Evolutionary conservation across 768 basidiomycete species (phyloP), one percentile per base, ranked within the genome.

Genomic region (Plicaturopsis crispa): DNA sequence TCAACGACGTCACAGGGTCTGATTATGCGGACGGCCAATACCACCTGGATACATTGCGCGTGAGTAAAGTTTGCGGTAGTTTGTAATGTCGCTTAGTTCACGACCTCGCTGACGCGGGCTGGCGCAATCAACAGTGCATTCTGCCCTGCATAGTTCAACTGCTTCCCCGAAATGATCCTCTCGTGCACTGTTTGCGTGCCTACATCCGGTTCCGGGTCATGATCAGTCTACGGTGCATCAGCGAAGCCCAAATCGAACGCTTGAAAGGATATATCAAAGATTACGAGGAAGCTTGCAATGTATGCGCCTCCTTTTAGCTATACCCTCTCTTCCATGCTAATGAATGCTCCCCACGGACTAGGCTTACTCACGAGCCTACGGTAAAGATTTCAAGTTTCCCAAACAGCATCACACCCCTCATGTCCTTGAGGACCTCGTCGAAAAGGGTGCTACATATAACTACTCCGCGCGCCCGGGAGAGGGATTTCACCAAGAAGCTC

Each of bases 401-500:
- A 61, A 61, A 39, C 53, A 59, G 38, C 59, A 60, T 42, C 38
- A 37, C 13, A 33, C 38, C 5, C 22, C 32, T 8, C 59, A 59
- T 44, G 42, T 56, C 12, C 11, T 47, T 18, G 21, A 48, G 12
- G 54, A 58, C 33, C 53, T 60, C 10, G 21, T 23, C 2, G 16
- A 43, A 8, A 58, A 57, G 33, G 57, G 57, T 19, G 51, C 57
- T 8, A 48, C 44, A 3, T 51, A 54, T 31, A 57, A 59, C 30
- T 48, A 47, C 24, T 52, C 51, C 4, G 60, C 60, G 17, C 44
- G 51, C 5, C 42, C 48, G 7, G 57, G 58, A 1, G 55, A 60
- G 43, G 57, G 57, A 12, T 54, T 57, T 32, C 56, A 56, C 16
- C 59, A 61, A 47, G 55, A 59, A 39, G 49, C 51, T 4, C 46